Base-by-base conservation (phyloP, 192 early-diverging fungal species). In the Coemansia sp. region DNA sequence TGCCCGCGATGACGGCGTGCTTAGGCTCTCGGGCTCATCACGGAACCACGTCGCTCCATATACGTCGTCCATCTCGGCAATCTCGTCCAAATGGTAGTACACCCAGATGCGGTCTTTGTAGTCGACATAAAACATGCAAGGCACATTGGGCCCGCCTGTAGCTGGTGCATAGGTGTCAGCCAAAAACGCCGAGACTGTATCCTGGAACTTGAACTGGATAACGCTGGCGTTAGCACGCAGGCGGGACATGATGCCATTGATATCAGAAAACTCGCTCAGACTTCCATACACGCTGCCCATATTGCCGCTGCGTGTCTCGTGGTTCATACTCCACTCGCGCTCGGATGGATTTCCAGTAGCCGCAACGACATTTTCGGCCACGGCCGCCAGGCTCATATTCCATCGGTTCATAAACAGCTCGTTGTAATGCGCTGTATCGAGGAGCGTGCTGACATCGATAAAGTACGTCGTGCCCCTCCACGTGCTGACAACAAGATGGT, bases 111-210 rank as follows among this genome's bases (percentile, higher is more conserved):
- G 73, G 35, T 77, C 62, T 41, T 77, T 77, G 41, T 69, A 70
- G 62, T 77, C 73, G 17, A 77, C 67, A 18, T 77, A 77, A 35
- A 77, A 77, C 24, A 77, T 50, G 14, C 73, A 77, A n/a, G 73
- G 73, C 11, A 70, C 61, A n/a, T 69, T 77, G 28, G 72, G 72
- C 3, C 72, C 72, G 17, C 72, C 72, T 1, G 72, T 75, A 9
- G 60, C 72, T 0, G 72, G 72, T 35, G 72, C 72, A 50, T 64
- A 75, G 1, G 65, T 68, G 53, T 64, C 65, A 15, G 72, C 55
- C 56, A 75, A 43, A 34, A 75, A 75, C 0, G 72, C 72, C 5
- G 72, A 67, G 25, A 75, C 72, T 5, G 72, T 75, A 23, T 75
- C 72, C 41, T 75, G 72, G 45, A 75, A 75, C 50, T 75, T 75